phyloP scores from a whole-genome alignment of 208 protist genomes.

The Trypanosoma avium region DNA sequence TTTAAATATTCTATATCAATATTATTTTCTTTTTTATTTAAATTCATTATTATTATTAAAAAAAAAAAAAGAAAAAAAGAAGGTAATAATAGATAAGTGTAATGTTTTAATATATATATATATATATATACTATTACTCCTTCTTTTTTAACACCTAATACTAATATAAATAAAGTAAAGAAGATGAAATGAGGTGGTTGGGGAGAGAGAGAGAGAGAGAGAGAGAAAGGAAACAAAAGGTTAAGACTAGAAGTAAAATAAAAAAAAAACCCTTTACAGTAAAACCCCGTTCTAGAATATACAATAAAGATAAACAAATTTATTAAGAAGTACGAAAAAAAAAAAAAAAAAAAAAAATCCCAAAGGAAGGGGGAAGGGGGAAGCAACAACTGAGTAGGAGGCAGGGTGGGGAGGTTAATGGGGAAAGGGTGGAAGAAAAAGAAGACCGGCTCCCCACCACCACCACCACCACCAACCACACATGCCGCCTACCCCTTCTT shows the following conservation, averaged over 20 bases:
- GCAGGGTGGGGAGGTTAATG: too few relatives aligned
- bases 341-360: not conserved
- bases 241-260: not conserved
- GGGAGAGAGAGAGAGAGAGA: slow-evolving; percentile 8
- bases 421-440: too few relatives aligned
- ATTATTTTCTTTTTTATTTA: not conserved
- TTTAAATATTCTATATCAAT: not conserved
- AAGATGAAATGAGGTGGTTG: not conserved
- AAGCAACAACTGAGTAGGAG: too few relatives aligned
- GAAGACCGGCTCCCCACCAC: too few relatives aligned
- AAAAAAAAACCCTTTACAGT: not conserved
- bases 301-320: not conserved
- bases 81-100: too few relatives aligned
- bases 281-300: too few relatives aligned
- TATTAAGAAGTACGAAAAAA: too few relatives aligned
- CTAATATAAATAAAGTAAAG: slow-evolving; percentile 4
- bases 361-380: not conserved
- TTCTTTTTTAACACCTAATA: too few relatives aligned
- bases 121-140: too few relatives aligned
- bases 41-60: not conserved
- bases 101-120: too few relatives aligned
- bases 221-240: not conserved
- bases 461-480: too few relatives aligned
- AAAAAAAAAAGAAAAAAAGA: not conserved
- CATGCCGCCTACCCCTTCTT: too few relatives aligned